A percentile compares a stretch with the other conserved stretches of the same genome.
Evolutionary conservation across 2,329 filamentous ascomycete genomes (phyloP).

Genomic region (Penicillium rolfsii): DNA sequence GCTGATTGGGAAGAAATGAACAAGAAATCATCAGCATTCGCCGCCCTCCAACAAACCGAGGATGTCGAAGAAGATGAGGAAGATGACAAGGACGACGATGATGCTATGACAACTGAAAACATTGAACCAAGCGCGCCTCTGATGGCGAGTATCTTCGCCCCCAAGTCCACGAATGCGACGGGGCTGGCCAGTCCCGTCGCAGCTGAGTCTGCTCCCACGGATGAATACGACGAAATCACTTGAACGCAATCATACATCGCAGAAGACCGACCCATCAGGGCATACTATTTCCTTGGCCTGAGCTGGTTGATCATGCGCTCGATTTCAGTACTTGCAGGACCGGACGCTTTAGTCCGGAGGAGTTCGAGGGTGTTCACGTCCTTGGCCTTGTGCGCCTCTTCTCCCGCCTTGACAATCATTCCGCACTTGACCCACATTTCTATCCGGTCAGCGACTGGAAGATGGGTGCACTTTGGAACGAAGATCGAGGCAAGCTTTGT

Average conservation of each 20-base stretch:
- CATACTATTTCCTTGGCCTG: slow-evolving; percentile 48
- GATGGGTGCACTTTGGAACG: slow-evolving; percentile 79
- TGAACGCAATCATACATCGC: slow-evolving; percentile 34
- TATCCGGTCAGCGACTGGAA: slow-evolving; percentile 71
- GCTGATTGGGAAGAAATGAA: slow-evolving; percentile 49
- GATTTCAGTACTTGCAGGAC: slow-evolving; percentile 73
- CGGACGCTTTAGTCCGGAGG: slow-evolving; percentile 73
- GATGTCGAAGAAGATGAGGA: slow-evolving; percentile 53
- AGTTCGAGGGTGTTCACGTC: slow-evolving; percentile 75
- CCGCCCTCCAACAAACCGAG: slow-evolving; percentile 52
- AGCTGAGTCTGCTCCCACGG: slow-evolving; percentile 34
- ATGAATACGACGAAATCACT: slow-evolving; percentile 50
- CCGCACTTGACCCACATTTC: slow-evolving; percentile 98
- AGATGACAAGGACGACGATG: slow-evolving; percentile 42
- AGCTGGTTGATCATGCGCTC: slow-evolving; percentile 71
- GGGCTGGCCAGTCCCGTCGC: slow-evolving; percentile 23
- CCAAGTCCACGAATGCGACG: slow-evolving; percentile 1
- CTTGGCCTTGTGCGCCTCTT: slow-evolving; percentile 83
- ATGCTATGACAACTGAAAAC: slow-evolving; percentile 39
- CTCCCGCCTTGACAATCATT: slow-evolving; percentile 82
- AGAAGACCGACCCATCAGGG: slow-evolving; percentile 16
- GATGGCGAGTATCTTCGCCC: slow-evolving; percentile 22
- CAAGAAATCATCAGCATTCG: slow-evolving; percentile 35
- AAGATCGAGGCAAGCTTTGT: slow-evolving; percentile 81
- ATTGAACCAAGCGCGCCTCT: slow-evolving; percentile 22